These are phyloP conservation scores for Keqinozyma sinolaborantium DNA, from an alignment of 1,139 yeast genomes.

Conservation along the genomic window DNA sequence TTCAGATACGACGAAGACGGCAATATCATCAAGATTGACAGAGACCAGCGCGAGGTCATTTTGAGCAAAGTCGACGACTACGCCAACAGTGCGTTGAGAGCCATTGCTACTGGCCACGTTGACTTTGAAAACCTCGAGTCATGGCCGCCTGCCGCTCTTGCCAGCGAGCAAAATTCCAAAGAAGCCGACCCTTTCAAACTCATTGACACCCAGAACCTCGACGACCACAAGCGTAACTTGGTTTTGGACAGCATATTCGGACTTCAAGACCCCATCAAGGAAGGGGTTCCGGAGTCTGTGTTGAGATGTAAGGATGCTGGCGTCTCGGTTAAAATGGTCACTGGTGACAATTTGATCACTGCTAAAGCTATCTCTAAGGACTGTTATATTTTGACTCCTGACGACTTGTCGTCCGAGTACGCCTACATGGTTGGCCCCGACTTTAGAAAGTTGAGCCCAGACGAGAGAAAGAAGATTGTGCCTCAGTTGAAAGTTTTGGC, in stretches of 20 bases:
- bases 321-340: conserved; percentile 93
- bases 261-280: conserved; percentile 89
- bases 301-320: conserved; percentile 85
- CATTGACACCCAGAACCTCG: conserved; percentile 22
- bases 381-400: conserved; percentile 72
- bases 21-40: conserved; percentile 18
- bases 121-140: conserved; percentile 48
- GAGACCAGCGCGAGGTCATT: conserved; percentile 30
- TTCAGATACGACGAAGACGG: conserved; percentile 19
- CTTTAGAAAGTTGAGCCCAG: conserved; percentile 63
- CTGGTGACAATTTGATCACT: conserved; percentile 90
- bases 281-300: conserved; percentile 89
- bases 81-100: conserved; percentile 78
- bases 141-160: conserved; percentile 66
- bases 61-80: conserved; percentile 53
- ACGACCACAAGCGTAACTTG: conserved; percentile 31
- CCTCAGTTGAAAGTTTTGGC: conserved; percentile 84
- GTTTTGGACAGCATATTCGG: conserved; percentile 76
- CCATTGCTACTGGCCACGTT: conserved; percentile 78
- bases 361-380: conserved; percentile 86
- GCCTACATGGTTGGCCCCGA: conserved; percentile 91
- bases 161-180: conserved; percentile 19
- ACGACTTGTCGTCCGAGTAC: conserved; percentile 47
- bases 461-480: conserved; percentile 57
- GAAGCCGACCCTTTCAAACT: conserved; percentile 50